Evolutionary conservation across 139 green algal genomes (phyloP).

Genomic region (Asterochloris erici): DNA sequence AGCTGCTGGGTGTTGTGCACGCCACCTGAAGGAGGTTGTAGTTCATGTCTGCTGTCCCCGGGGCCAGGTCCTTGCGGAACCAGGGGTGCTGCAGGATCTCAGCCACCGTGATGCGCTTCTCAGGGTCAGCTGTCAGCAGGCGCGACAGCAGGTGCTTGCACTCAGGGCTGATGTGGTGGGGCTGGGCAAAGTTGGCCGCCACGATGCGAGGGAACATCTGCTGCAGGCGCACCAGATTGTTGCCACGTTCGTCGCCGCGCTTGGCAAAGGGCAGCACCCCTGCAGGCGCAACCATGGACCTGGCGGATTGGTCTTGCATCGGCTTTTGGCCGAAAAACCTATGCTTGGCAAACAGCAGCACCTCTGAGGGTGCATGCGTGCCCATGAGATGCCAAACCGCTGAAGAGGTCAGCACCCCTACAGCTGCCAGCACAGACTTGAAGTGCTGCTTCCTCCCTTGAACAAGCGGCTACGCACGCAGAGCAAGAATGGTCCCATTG

Average conservation of each 20-base stretch:
- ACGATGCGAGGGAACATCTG: slow-evolving; percentile 39
- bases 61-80: slow-evolving; percentile 49
- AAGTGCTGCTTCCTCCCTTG: too few species aligned
- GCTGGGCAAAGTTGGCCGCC: slow-evolving; percentile 23
- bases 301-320: background rate
- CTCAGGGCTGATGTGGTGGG: slow-evolving; percentile 6
- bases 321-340: background rate
- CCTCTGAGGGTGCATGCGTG: background rate
- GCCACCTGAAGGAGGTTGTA: slow-evolving; percentile 11
- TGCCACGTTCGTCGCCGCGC: slow-evolving; percentile 29
- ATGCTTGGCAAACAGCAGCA: background rate
- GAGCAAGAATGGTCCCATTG: too few species aligned
- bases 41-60: slow-evolving; percentile 3
- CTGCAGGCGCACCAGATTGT: slow-evolving; percentile 38
- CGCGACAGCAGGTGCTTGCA: slow-evolving; percentile 52
- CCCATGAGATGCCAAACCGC: too few species aligned
- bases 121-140: slow-evolving; percentile 65
- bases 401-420: too few species aligned
- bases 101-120: slow-evolving; percentile 32
- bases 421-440: too few species aligned
- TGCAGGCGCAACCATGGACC: too few species aligned
- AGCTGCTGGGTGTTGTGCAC: too few species aligned
- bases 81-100: slow-evolving; percentile 78
- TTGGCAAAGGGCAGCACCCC: slow-evolving; percentile 31
- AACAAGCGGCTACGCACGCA: too few species aligned